phyloP scores from a whole-genome alignment of 2,329 filamentous ascomycete genomes.

The Penicillium brevicompactum region DNA sequence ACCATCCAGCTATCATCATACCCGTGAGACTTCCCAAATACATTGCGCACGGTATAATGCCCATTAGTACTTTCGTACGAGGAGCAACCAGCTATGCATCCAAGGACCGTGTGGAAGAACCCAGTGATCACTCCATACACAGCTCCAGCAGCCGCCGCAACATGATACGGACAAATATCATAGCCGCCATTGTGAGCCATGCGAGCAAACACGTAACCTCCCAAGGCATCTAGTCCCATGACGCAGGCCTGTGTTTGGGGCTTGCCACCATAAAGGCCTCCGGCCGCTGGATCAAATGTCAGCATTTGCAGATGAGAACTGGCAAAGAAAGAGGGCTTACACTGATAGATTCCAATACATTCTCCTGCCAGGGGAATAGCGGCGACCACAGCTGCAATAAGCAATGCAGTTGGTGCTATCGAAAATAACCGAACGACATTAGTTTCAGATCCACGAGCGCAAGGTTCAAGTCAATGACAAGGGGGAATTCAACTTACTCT shows the following conservation, averaged over 20 bases:
- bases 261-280: constrained; percentile 11
- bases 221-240: constrained; percentile 17
- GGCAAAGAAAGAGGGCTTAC: background rate
- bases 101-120: constrained; percentile 15
- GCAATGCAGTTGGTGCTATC: constrained; percentile 15
- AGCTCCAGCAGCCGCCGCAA: constrained; percentile 18
- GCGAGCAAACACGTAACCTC: constrained; percentile 21
- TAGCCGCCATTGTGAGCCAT: constrained; percentile 20
- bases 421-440: background rate
- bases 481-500: constrained; percentile 3
- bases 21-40: background rate
- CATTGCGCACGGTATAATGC: constrained; percentile 4
- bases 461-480: no score
- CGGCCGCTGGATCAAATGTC: constrained; percentile 7
- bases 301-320: background rate
- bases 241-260: constrained; percentile 6
- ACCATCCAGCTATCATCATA: background rate
- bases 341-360: constrained; percentile 18
- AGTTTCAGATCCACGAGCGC: background rate
- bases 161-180: constrained; percentile 17
- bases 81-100: constrained; percentile 11
- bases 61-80: constrained; percentile 6
- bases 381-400: constrained; percentile 18
- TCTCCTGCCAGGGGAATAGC: constrained; percentile 18
- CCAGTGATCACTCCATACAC: constrained; percentile 18